phyloP scores from a whole-genome alignment of 2,329 filamentous ascomycete genomes.

The Huntiella decipiens region DNA sequence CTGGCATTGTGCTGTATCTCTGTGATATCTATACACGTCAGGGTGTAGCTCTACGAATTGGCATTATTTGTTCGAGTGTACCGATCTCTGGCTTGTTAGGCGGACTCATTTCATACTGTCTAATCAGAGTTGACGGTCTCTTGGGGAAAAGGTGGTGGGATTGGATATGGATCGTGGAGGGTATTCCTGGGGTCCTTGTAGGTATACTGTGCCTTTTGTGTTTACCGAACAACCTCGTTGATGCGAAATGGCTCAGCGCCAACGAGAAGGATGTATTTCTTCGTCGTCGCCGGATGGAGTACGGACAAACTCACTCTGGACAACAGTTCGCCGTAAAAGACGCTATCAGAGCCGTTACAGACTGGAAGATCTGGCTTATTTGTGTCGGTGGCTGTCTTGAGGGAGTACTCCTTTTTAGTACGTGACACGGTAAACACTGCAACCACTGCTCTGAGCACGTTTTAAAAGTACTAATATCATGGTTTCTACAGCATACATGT shows the following conservation, averaged over 20 bases:
- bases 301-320: neutral
- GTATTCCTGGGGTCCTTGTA: neutral
- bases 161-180: constrained; percentile 1
- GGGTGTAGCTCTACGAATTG: neutral
- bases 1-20: too few species aligned
- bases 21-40: too few species aligned
- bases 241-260: neutral
- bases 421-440: neutral
- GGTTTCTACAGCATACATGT: neutral
- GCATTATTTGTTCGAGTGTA: neutral
- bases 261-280: neutral
- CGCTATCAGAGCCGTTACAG: neutral
- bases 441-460: too few species aligned
- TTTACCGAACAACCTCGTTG: neutral
- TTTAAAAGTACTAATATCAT: too few species aligned
- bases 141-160: neutral
- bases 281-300: constrained; percentile 1
- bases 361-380: constrained; percentile 6
- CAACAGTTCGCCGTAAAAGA: neutral
- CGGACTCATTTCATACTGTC: neutral
- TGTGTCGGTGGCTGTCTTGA: neutral
- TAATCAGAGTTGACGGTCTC: neutral
- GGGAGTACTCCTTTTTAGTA: neutral
- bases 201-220: neutral
- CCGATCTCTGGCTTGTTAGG: neutral